A percentile compares a stretch with the other conserved stretches of the same genome.
Conservation (phyloP, 192 early-diverging fungal species). For the Coemansia brasiliensis region DNA sequence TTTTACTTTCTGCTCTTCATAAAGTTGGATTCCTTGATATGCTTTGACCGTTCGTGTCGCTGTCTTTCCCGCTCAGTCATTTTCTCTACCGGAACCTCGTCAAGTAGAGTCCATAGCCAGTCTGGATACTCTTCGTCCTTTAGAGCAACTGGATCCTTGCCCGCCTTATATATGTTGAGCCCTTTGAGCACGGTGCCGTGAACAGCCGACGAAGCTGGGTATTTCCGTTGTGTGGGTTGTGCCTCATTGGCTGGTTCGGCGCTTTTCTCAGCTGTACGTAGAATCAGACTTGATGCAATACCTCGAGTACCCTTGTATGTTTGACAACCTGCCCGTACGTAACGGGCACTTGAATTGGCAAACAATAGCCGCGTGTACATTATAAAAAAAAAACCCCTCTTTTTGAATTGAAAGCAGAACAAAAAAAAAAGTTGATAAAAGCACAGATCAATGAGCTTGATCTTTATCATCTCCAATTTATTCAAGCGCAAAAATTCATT, state of each 20-base stretch:
- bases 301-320: neutral
- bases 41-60: slow-evolving; percentile 60
- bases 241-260: neutral
- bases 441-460: neutral
- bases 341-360: slow-evolving; percentile 1
- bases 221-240: neutral
- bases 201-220: slow-evolving; percentile 57
- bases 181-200: slow-evolving; percentile 84
- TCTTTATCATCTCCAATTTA: too few species aligned
- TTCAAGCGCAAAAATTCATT: neutral
- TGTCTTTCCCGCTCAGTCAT: slow-evolving; percentile 58
- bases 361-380: slow-evolving; percentile 5
- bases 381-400: slow-evolving; percentile 1
- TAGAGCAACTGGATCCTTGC: slow-evolving; percentile 80
- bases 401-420: neutral
- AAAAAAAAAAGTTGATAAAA: neutral
- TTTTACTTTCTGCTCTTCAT: slow-evolving; percentile 76
- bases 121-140: slow-evolving; percentile 85
- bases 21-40: slow-evolving; percentile 72
- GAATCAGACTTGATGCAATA: neutral
- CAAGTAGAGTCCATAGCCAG: slow-evolving; percentile 90
- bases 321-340: neutral
- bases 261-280: slow-evolving; percentile 1
- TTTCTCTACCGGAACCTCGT: slow-evolving; percentile 40
- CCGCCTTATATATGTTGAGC: slow-evolving; percentile 80